Evolutionary conservation across 2,329 filamentous ascomycete species (phyloP).

Genomic region (Metarhizium guizhouense): DNA sequence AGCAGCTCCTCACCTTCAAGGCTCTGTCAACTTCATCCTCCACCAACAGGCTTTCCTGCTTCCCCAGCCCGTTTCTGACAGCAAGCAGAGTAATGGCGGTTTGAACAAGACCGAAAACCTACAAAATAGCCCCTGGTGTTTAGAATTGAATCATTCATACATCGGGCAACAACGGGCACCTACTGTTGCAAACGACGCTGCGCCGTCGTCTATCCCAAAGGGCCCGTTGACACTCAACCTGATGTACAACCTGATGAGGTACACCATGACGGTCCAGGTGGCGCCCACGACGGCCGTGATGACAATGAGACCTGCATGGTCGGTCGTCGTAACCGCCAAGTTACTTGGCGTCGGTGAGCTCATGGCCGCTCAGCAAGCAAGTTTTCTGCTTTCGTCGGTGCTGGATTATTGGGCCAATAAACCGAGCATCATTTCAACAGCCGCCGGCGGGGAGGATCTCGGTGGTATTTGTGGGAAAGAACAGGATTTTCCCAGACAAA

Average conservation of each 20-base stretch:
- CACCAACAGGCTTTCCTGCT: slow-evolving; percentile 1
- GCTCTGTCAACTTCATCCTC: slow-evolving; percentile 1
- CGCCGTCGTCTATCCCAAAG: slow-evolving; percentile 8
- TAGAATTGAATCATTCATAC: no score
- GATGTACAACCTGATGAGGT: slow-evolving; percentile 10
- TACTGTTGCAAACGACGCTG: slow-evolving; percentile 10
- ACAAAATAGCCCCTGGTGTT: no score
- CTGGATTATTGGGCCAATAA: background rate
- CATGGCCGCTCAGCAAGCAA: background rate
- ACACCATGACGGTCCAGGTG: slow-evolving; percentile 10
- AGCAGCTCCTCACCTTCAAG: slow-evolving; percentile 6
- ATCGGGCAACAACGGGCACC: background rate
- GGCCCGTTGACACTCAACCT: slow-evolving; percentile 8
- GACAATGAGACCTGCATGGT: slow-evolving; percentile 10
- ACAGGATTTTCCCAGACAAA: no score
- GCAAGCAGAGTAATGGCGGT: slow-evolving; percentile 4
- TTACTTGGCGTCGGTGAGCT: background rate
- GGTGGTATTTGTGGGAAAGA: no score
- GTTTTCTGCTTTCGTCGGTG: background rate
- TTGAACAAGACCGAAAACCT: slow-evolving; percentile 8
- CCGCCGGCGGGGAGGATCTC: no score
- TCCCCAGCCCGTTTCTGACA: slow-evolving; percentile 9
- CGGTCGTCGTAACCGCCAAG: slow-evolving; percentile 6
- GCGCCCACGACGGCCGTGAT: slow-evolving; percentile 9
- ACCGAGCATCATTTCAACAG: background rate